phyloP scores from a whole-genome alignment of 495 filamentous ascomycete species.

The Symbiotaphrina buchneri region DNA sequence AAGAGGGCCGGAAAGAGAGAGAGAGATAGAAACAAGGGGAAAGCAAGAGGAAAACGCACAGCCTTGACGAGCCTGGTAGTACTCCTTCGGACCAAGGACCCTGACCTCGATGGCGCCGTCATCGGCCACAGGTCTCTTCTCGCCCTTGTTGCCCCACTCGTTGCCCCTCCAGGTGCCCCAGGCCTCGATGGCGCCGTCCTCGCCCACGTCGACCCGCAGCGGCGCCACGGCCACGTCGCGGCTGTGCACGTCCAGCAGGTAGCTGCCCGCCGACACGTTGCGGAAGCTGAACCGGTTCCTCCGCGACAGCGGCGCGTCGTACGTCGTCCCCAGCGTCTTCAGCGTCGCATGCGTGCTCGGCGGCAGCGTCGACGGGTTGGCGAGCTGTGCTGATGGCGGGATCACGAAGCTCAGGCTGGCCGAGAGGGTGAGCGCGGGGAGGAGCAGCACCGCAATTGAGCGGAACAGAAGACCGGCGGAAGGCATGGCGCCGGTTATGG shows the following conservation, averaged over 20 bases:
- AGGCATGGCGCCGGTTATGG: no score
- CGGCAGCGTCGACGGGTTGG: conserved; percentile 31
- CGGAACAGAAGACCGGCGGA: no score
- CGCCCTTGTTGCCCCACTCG: conserved; percentile 65
- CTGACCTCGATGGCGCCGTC: conserved; percentile 29
- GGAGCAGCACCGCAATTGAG: no score
- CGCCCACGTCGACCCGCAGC: conserved; percentile 48
- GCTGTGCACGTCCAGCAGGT: conserved; percentile 60
- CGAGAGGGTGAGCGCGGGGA: background rate
- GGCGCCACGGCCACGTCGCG: conserved; percentile 50
- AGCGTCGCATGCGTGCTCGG: conserved; percentile 56
- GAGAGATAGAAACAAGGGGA: background rate
- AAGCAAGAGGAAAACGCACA: conserved; percentile 28
- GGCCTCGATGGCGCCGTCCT: conserved; percentile 26
- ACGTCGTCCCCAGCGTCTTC: conserved; percentile 20
- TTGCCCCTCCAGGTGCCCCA: conserved; percentile 82
- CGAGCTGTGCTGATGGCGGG: conserved; percentile 15
- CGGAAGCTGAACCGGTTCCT: conserved; percentile 50
- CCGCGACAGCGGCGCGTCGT: conserved; percentile 35
- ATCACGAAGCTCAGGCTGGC: background rate
- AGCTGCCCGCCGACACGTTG: conserved; percentile 39
- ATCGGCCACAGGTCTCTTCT: conserved; percentile 17
- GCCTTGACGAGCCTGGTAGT: conserved; percentile 39
- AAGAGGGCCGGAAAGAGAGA: background rate
- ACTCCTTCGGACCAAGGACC: conserved; percentile 38